These are phyloP conservation scores for Ogataea pini DNA, from an alignment of 805 yeast species.

Conservation along the genomic window DNA sequence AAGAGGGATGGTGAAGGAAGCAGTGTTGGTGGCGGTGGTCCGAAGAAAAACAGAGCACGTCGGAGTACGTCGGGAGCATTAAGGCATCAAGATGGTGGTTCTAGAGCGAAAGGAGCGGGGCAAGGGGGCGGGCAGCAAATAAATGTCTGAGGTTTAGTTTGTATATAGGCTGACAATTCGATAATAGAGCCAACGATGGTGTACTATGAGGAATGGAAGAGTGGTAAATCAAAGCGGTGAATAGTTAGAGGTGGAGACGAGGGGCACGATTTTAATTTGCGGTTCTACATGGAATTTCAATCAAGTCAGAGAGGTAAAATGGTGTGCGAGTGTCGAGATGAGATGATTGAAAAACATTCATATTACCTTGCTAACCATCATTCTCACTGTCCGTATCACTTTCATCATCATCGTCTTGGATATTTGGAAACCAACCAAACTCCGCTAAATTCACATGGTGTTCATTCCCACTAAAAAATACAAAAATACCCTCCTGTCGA, in stretches of 20 bases:
- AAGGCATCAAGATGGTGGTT: background rate
- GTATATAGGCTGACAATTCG: background rate
- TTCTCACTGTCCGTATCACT: too few relatives aligned
- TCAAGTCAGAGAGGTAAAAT: too few relatives aligned
- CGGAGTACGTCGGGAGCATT: background rate
- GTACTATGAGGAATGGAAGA: too few relatives aligned
- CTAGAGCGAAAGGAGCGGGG: background rate
- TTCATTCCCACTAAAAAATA: slow-evolving; percentile 31
- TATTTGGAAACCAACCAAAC: slow-evolving; percentile 72
- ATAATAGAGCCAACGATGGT: too few relatives aligned
- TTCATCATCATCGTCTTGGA: slow-evolving; percentile 9
- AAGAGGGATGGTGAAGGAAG: background rate
- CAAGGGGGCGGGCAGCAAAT: background rate
- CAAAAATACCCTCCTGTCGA: slow-evolving; percentile 49
- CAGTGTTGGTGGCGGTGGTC: background rate
- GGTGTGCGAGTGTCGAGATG: too few relatives aligned
- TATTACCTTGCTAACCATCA: too few relatives aligned
- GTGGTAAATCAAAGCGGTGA: too few relatives aligned
- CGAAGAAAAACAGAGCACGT: background rate
- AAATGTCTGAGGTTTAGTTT: background rate
- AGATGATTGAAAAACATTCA: too few relatives aligned
- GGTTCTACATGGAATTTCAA: too few relatives aligned
- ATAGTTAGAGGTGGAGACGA: too few relatives aligned
- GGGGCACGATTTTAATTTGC: too few relatives aligned
- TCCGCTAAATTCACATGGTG: slow-evolving; percentile 43